Base-by-base conservation (phyloP, 75 land plant genomes). In the Ceratopteris richardii region DNA sequence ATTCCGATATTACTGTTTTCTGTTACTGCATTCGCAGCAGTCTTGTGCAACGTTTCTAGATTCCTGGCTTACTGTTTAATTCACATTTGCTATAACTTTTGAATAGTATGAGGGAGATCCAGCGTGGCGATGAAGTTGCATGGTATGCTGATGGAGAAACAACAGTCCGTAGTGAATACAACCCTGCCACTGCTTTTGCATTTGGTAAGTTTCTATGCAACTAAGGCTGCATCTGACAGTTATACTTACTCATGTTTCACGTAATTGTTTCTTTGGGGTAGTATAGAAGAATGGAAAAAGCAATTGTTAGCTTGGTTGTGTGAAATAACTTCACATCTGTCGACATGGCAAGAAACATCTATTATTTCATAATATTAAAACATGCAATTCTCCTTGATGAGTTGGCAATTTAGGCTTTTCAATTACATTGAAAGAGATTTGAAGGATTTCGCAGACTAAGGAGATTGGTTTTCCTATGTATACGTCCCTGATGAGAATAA, bases 81-180 rank as follows among this genome's bases (percentile, higher is more conserved):
- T n/a, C n/a, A n/a, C n/a, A n/a, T n/a, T n/a, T n/a, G n/a, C n/a
- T n/a, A n/a, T n/a, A n/a, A n/a, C n/a, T 46, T 46, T 46, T 46
- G 14, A 4, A 4, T 76, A 95, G 99, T 72, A 75, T 79, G 46
- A 71, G 99, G 62, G 99, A 95, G 58, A 76, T 72, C 59, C 83
- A 80, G 61, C 57, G 80, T 47, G 97, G 92, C 21, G 99, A 95
- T 68, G 99, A 95, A 76, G 73, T 79, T 25, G 85, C 97, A 1
- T 95, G 99, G 99, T 95, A 86, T 54, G 81, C 96, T 4, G 90
- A 94, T 62, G 92, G 97, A 30, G 97, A 95, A 60, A 90, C 81
- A 63, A 74, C 85, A 30, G 99, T 95, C 6, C 75, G 97, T 23
- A 79, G 72, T 51, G 97, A 84, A 78, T 86, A 75, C 57, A 95